Conservation (phyloP, 225 moss, liverwort and hornwort genomes). For the Bryum argenteum region DNA sequence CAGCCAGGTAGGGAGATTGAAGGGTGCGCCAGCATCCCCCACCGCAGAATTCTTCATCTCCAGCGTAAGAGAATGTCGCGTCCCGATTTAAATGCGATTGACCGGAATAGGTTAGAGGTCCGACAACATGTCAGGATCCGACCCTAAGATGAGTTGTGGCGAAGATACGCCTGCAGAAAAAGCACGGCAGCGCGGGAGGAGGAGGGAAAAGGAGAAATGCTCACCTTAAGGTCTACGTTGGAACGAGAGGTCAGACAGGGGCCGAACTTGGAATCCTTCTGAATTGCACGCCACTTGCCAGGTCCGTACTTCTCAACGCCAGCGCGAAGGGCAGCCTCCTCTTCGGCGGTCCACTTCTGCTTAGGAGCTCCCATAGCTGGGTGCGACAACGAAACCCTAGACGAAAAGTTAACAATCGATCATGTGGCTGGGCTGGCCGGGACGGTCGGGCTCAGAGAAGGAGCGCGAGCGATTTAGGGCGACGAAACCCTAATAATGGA, state of each 20-base stretch:
- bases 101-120: constrained; percentile 13
- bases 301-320: constrained; percentile 99
- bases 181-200: constrained; percentile 16
- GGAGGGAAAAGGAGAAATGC: not conserved
- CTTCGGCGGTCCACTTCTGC: constrained; percentile 99
- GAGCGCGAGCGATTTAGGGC: not conserved
- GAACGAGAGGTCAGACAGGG: constrained; percentile 94
- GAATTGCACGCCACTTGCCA: constrained; percentile 98
- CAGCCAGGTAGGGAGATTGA: constrained; percentile 3
- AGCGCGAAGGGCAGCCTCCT: constrained; percentile 95
- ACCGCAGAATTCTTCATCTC: constrained; percentile 21
- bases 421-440: constrained; percentile 37
- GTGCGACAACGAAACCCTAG: constrained; percentile 43
- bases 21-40: constrained; percentile 16
- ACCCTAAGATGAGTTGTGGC: constrained; percentile 6
- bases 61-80: constrained; percentile 3
- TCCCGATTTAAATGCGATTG: constrained; percentile 6
- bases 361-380: constrained; percentile 94
- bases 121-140: constrained; percentile 16
- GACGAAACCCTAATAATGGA: constrained; percentile 32
- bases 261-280: constrained; percentile 96
- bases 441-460: constrained; percentile 20
- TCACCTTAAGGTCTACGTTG: constrained; percentile 88
- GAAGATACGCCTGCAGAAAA: constrained; percentile 17
- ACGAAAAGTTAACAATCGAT: constrained; percentile 39